phyloP scores from a whole-genome alignment of 192 early-diverging fungal genomes.

The Backusella circina region DNA sequence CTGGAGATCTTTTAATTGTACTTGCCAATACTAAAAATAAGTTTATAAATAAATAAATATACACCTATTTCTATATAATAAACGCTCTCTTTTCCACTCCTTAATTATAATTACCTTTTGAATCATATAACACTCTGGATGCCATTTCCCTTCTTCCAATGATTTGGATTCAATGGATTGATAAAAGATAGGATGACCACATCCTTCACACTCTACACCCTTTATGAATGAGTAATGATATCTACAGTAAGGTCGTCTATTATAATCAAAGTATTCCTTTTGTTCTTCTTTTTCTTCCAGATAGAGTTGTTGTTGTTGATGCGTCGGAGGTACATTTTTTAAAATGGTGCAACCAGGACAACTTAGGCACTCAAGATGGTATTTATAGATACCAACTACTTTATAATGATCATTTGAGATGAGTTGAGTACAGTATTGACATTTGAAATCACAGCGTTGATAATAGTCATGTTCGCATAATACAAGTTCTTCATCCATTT shows the following conservation, averaged over 20 bases:
- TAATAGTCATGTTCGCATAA: slow-evolving; percentile 71
- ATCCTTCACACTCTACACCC: slow-evolving; percentile 77
- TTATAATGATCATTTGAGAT: slow-evolving; percentile 72
- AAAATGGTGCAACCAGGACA: slow-evolving; percentile 46
- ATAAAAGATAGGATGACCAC: slow-evolving; percentile 73
- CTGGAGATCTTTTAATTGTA: slow-evolving; percentile 11
- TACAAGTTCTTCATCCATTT: slow-evolving; percentile 31
- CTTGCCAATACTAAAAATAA: slow-evolving; percentile 5
- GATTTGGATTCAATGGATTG: slow-evolving; percentile 71
- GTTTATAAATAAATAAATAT: slow-evolving; percentile 6
- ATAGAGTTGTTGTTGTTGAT: slow-evolving; percentile 67
- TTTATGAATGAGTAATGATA: slow-evolving; percentile 76
- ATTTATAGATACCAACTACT: slow-evolving; percentile 70
- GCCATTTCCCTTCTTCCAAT: slow-evolving; percentile 64
- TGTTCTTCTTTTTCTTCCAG: slow-evolving; percentile 58
- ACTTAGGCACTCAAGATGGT: slow-evolving; percentile 83
- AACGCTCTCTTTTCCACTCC: not conserved
- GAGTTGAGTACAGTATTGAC: slow-evolving; percentile 68
- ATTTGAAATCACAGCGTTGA: slow-evolving; percentile 56
- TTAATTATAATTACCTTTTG: slow-evolving; percentile 55
- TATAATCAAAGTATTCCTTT: slow-evolving; percentile 47
- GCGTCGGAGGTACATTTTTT: slow-evolving; percentile 22
- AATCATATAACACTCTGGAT: slow-evolving; percentile 92
- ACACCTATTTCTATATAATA: not conserved
- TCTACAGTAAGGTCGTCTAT: slow-evolving; percentile 75